Evolutionary conservation across 208 protist genomes (phyloP).

Genomic region (Kentomonas sorsogonicus): DNA sequence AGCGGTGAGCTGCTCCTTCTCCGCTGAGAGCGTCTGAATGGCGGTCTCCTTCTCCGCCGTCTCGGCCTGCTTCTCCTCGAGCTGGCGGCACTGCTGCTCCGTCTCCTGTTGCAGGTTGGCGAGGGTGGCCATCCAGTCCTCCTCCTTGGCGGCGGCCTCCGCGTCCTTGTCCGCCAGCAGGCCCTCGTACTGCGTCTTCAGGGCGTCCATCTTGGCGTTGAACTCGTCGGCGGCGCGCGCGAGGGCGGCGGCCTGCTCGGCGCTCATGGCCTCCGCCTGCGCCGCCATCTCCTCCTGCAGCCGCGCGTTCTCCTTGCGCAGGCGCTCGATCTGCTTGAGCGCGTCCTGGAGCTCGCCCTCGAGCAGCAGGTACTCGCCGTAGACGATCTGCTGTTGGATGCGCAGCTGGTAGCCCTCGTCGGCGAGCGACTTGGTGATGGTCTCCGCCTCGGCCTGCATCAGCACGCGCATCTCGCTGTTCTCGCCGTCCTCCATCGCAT

Average conservation of each 20-base stretch:
- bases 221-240: no score
- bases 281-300: slow-evolving; percentile 47
- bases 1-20: background rate
- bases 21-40: slow-evolving; percentile 10
- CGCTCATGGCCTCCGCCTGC: slow-evolving; percentile 27
- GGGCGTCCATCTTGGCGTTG: no score
- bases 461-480: slow-evolving; percentile 44
- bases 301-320: slow-evolving; percentile 62
- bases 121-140: no score
- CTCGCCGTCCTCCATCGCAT: no score
- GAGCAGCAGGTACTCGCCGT: slow-evolving; percentile 55
- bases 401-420: slow-evolving; percentile 58
- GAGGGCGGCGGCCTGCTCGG: slow-evolving; percentile 35
- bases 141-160: no score
- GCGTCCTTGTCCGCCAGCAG: no score
- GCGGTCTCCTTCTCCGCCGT: slow-evolving; percentile 2
- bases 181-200: no score
- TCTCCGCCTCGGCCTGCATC: slow-evolving; percentile 48
- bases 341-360: slow-evolving; percentile 57
- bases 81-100: no score
- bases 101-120: no score
- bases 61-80: no score
- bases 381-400: slow-evolving; percentile 58
- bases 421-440: slow-evolving; percentile 40
- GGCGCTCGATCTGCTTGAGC: slow-evolving; percentile 62